Evolutionary conservation across 495 filamentous ascomycete species (phyloP), one percentile per base, ranked within the genome.

Genomic region (Penicillium canescens): DNA sequence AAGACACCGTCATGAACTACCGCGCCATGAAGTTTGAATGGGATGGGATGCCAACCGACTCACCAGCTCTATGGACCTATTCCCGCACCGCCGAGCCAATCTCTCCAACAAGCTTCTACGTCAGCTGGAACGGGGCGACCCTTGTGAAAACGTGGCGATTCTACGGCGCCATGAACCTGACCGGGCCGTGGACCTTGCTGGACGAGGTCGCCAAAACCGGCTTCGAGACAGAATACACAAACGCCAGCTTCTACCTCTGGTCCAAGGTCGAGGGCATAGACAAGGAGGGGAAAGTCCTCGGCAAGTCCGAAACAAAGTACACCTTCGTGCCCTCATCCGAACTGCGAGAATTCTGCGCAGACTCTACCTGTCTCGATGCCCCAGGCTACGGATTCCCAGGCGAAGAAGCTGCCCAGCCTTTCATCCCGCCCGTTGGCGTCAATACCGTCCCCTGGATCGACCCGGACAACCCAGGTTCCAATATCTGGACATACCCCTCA

Each of bases 121-220:
- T 69, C 24, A 78, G 74, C 60, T 79, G 76, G 76, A 79, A 79
- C 46, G 76, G 76, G 10, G 76, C 76, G 12, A 79, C 76, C 12
- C 72, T 69, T 16, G 69, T 79, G 31, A 48, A 66, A 14, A 49
- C 37, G 36, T 79, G 74, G 73, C 63, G 66, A 10, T 72, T 79
- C 56, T 75, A 66, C 58, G 75, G 73, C 36, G 50, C 71, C 5
- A 52, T 49, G 42, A 67, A 74, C 55, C 52, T 55, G 31, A 68
- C 67, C 7, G 69, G 68, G 0, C 63, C 70, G 3, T 77, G 57
- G 43, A 61, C 33, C 4, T 50, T 69, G 14, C 50, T 78, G n/a
- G 55, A 62, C 36, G 55, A 74, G 39, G 56, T 66, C 2, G 21
- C 36, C 26, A 78, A 74, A 49, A 63, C 54, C 3, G 74, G 74